Conservation (phyloP, 139 green algal species). For the Pleodorina starrii region DNA sequence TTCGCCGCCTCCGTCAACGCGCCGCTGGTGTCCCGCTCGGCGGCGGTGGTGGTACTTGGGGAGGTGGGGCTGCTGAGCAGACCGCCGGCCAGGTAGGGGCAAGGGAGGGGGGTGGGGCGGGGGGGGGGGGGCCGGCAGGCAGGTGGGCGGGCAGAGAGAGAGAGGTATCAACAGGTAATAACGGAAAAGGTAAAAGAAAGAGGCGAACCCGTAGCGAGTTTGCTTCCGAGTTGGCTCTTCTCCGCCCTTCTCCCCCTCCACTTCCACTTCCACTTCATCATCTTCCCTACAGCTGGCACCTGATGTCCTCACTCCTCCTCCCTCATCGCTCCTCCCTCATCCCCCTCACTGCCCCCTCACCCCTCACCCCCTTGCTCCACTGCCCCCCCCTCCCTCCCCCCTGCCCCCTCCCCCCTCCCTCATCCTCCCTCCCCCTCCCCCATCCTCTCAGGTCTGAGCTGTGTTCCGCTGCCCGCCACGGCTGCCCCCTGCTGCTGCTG, state of each 20-base stretch:
- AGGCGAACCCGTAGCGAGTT: too few relatives aligned
- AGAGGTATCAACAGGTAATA: too few relatives aligned
- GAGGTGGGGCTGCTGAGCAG: constrained; percentile 23
- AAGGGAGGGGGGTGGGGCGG: too few relatives aligned
- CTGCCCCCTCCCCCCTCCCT: not conserved
- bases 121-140: too few relatives aligned
- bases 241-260: not conserved
- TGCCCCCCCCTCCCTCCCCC: too few relatives aligned
- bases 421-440: not conserved
- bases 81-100: not conserved
- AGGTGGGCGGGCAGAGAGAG: too few relatives aligned
- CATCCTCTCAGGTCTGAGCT: constrained; percentile 33
- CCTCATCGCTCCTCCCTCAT: too few relatives aligned
- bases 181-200: too few relatives aligned
- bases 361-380: too few relatives aligned
- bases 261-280: not conserved
- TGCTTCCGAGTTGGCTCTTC: not conserved
- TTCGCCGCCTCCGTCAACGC: constrained; percentile 37
- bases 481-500: constrained; percentile 40
- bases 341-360: not conserved
- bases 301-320: not conserved
- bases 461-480: constrained; percentile 21
- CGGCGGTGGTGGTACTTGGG: constrained; percentile 49
- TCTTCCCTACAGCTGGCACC: not conserved
- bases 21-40: constrained; percentile 40